These are phyloP conservation scores for Physaria fendleri DNA, from an alignment of 345 rosid genomes.

Conservation along the genomic window DNA sequence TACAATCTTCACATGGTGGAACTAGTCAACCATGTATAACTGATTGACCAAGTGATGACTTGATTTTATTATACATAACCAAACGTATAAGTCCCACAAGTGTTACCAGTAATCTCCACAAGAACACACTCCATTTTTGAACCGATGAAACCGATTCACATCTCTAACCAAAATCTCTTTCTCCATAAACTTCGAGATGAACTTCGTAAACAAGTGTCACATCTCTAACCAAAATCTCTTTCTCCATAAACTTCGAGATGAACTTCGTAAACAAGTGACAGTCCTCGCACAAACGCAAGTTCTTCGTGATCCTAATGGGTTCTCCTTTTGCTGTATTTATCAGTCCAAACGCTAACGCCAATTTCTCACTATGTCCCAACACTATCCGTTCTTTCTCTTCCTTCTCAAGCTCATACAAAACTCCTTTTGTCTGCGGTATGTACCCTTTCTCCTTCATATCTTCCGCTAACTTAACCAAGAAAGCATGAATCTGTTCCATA, in stretches of 20 bases:
- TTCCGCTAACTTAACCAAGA: conserved; percentile 48
- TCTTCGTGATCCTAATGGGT: conserved; percentile 73
- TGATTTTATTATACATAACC: conserved; percentile 23
- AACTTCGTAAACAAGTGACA: conserved; percentile 78
- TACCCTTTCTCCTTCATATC: conserved; percentile 90
- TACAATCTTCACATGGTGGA: too few relatives aligned
- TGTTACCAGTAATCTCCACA: conserved; percentile 80
- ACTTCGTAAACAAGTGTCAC: conserved; percentile 78
- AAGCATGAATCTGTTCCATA: conserved; percentile 59
- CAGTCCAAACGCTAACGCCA: conserved; percentile 81
- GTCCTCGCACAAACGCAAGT: conserved; percentile 80
- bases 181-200: conserved; percentile 61
- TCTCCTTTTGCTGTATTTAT: conserved; percentile 58
- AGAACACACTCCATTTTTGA: conserved; percentile 69
- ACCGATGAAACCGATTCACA: conserved; percentile 83
- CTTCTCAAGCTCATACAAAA: conserved; percentile 68
- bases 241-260: conserved; percentile 61
- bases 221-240: conserved; percentile 79
- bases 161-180: conserved; percentile 81
- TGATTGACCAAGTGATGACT: too few relatives aligned
- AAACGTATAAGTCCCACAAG: conserved; percentile 10
- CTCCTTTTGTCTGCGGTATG: conserved; percentile 66
- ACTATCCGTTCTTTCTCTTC: conserved; percentile 75
- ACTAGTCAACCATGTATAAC: too few relatives aligned
- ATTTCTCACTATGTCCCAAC: conserved; percentile 82